Conservation (phyloP, 768 basidiomycete species). For the Russula brevipes region DNA sequence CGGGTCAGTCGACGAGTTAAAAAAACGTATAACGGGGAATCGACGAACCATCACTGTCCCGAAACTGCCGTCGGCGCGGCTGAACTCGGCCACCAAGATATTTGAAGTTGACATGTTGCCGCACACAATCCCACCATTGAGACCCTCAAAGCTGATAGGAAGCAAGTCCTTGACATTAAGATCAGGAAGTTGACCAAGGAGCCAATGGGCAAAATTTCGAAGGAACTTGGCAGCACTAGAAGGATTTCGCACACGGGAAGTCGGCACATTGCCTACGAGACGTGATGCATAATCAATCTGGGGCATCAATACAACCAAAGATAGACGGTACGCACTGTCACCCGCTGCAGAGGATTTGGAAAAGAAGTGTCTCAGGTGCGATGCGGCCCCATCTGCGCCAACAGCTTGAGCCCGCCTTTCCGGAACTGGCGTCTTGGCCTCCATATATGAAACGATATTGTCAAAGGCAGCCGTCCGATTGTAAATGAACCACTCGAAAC, state of each 20-base stretch:
- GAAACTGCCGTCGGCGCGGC: slow-evolving; percentile 70
- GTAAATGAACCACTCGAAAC: slow-evolving; percentile 90
- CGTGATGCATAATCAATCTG: not conserved
- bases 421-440: slow-evolving; percentile 33
- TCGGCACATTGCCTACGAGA: not conserved
- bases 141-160: slow-evolving; percentile 75
- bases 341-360: slow-evolving; percentile 28
- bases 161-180: slow-evolving; percentile 80
- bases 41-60: slow-evolving; percentile 65
- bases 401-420: slow-evolving; percentile 21
- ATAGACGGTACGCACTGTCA: slow-evolving; percentile 26
- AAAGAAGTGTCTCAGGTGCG: slow-evolving; percentile 30
- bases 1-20: not conserved
- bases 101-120: slow-evolving; percentile 85
- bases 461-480: slow-evolving; percentile 89
- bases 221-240: slow-evolving; percentile 31
- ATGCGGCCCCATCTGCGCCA: slow-evolving; percentile 25
- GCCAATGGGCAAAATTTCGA: slow-evolving; percentile 44
- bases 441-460: slow-evolving; percentile 74
- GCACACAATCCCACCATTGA: slow-evolving; percentile 73
- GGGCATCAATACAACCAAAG: not conserved
- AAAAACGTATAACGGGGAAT: not conserved
- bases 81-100: slow-evolving; percentile 78
- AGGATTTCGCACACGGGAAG: not conserved
- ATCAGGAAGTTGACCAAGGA: slow-evolving; percentile 58